Conservation (phyloP, 768 basidiomycete genomes). For the Punctularia strigosozonata region DNA sequence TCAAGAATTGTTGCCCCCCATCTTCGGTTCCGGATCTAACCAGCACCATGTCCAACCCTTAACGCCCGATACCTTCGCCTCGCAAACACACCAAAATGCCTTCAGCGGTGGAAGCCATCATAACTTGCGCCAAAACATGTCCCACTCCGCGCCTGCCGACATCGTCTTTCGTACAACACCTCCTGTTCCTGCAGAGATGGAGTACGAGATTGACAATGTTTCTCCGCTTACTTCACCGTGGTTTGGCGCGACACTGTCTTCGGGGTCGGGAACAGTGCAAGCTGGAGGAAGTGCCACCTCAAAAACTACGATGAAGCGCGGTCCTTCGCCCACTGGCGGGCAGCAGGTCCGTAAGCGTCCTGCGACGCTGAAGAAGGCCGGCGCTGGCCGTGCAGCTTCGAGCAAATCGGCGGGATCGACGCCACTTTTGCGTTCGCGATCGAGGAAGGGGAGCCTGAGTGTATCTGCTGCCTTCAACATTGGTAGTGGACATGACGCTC, state of each 20-base stretch:
- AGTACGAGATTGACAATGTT: conserved; percentile 64
- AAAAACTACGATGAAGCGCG: conserved; percentile 35
- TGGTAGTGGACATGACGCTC: conserved; percentile 16
- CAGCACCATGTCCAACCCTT: conserved; percentile 1
- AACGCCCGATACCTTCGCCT: conserved; percentile 13
- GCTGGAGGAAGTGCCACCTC: conserved; percentile 40
- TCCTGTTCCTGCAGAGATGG: conserved; percentile 38
- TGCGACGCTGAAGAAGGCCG: conserved; percentile 2
- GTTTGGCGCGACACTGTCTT: conserved; percentile 22
- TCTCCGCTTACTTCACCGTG: conserved; percentile 76
- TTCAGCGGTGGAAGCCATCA: conserved; percentile 1
- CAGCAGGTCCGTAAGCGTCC: conserved; percentile 22
- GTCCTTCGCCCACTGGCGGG: conserved; percentile 36
- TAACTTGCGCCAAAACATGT: conserved; percentile 16
- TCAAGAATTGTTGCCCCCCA: conserved; percentile 9
- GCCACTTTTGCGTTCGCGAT: conserved; percentile 37
- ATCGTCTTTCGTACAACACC: conserved; percentile 49
- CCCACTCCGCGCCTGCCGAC: conserved; percentile 60
- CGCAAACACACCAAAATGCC: conserved; percentile 9
- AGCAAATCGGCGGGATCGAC: conserved; percentile 51
- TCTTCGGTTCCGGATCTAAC: conserved; percentile 8
- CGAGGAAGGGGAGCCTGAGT: conserved; percentile 32
- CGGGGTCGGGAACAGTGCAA: conserved; percentile 26
- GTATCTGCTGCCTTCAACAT: too few relatives aligned
- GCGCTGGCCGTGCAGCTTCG: conserved; percentile 29